Percentiles rank a stretch among this genome's conserved stretches.
Conservation (phyloP, 2,329 filamentous ascomycete genomes). For the Chaetomiaceae sp. region DNA sequence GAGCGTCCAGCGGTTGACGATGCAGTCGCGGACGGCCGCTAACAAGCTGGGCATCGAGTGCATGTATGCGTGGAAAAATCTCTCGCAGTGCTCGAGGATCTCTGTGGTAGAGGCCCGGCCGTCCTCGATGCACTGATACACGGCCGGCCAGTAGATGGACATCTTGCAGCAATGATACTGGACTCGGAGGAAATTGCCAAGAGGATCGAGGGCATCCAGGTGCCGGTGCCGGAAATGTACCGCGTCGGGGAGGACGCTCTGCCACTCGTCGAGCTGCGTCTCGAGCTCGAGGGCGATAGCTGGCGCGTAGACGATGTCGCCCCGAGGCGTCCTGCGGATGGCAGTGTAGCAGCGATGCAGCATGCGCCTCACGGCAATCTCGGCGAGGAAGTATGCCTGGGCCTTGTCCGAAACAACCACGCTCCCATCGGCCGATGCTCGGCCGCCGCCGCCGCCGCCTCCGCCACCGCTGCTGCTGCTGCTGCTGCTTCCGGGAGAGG, state of each 20-base stretch:
- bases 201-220: not conserved
- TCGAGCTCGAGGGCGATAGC: conserved; percentile 5
- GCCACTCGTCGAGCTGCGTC: conserved; percentile 6
- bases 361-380: conserved; percentile 5
- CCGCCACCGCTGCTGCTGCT: too few species aligned
- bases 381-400: conserved; percentile 7
- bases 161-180: conserved; percentile 5
- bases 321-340: conserved; percentile 5
- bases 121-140: conserved; percentile 7
- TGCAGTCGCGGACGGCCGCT: conserved; percentile 3
- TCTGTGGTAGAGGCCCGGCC: not conserved
- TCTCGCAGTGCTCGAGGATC: conserved; percentile 7
- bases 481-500: conserved; percentile 1
- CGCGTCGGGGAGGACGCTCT: conserved; percentile 1
- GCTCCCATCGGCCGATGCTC: conserved; percentile 1
- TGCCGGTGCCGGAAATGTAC: conserved; percentile 2
- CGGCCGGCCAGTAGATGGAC: conserved; percentile 5
- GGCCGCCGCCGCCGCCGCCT: not conserved
- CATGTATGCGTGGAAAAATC: conserved; percentile 2
- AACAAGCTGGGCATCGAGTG: conserved; percentile 1
- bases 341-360: conserved; percentile 7
- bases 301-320: conserved; percentile 4
- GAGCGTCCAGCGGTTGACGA: conserved; percentile 7
- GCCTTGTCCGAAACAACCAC: not conserved
- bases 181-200: conserved; percentile 3